Conservation (phyloP, 1,284 basidiomycete species). For the Cryptococcus sp. region DNA sequence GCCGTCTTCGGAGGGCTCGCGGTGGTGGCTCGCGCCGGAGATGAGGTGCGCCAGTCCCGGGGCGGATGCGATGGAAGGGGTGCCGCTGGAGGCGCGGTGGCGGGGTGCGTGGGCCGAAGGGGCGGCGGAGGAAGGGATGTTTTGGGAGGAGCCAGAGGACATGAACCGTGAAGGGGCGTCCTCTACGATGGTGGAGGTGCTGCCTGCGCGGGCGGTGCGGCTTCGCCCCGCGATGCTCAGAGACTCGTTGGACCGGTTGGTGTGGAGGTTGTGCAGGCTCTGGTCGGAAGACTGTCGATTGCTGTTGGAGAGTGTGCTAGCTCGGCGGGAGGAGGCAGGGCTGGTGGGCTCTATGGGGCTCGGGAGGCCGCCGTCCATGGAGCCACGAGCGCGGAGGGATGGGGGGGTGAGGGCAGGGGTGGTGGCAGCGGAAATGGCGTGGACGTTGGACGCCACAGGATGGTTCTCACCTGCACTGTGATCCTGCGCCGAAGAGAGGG, state of each 20-base stretch:
- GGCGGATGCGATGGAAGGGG: constrained; percentile 4
- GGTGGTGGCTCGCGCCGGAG: background rate
- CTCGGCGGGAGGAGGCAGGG: background rate
- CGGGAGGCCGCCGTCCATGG: constrained; percentile 4
- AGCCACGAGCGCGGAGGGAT: constrained; percentile 15
- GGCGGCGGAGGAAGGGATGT: constrained; percentile 2
- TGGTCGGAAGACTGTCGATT: constrained; percentile 11
- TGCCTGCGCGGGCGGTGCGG: constrained; percentile 19
- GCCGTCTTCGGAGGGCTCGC: constrained; percentile 18
- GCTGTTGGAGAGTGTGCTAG: constrained; percentile 1
- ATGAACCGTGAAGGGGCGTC: constrained; percentile 3
- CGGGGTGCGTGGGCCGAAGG: background rate
- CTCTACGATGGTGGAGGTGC: constrained; percentile 34
- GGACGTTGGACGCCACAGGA: constrained; percentile 22
- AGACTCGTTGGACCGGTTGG: constrained; percentile 8
- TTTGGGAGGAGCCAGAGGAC: background rate
- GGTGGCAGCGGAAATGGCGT: constrained; percentile 19
- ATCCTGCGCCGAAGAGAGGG: constrained; percentile 19
- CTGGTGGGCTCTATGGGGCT: constrained; percentile 1
- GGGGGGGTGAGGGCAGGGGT: constrained; percentile 28
- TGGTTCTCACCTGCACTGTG: constrained; percentile 14
- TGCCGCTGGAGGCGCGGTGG: constrained; percentile 10
- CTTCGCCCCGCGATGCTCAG: constrained; percentile 19
- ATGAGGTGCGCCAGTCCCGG: constrained; percentile 11
- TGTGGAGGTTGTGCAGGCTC: constrained; percentile 5